These are phyloP conservation scores for Camelina neglecta DNA, from an alignment of 345 rosid species.

Conservation along the genomic window DNA sequence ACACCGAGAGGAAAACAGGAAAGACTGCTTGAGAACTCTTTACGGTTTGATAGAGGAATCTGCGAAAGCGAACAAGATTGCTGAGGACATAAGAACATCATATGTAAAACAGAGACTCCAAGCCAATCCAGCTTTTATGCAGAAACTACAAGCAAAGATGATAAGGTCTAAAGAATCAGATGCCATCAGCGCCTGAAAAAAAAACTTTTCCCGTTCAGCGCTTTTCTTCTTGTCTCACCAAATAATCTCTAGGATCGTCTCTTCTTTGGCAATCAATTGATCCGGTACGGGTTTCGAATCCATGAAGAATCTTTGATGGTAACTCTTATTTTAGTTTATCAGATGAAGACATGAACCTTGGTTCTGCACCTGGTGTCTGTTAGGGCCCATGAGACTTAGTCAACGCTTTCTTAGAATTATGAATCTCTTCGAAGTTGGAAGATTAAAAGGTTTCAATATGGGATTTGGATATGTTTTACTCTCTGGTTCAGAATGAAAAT, in stretches of 20 bases:
- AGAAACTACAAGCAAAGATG: constrained; percentile 72
- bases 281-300: not conserved
- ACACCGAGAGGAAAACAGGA: constrained; percentile 93
- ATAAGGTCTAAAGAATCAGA: constrained; percentile 49
- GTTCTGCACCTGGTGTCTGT: not conserved
- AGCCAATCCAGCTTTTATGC: constrained; percentile 88
- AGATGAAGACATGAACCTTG: constrained; percentile 17
- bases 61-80: constrained; percentile 78
- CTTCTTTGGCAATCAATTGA: constrained; percentile 3
- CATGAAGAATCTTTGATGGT: constrained; percentile 25
- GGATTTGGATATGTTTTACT: not conserved
- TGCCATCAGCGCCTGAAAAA: constrained; percentile 48
- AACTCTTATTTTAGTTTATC: constrained; percentile 11
- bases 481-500: not conserved
- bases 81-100: constrained; percentile 67
- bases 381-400: constrained; percentile 14
- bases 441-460: not conserved
- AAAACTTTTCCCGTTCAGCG: not conserved
- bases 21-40: constrained; percentile 88
- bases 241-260: constrained; percentile 15
- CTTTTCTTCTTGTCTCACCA: constrained; percentile 12
- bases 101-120: constrained; percentile 80
- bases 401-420: constrained; percentile 18
- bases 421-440: constrained; percentile 8
- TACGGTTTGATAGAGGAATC: constrained; percentile 84